Conservation (phyloP, 1,139 yeast genomes). For the Pneumocystis murina region DNA sequence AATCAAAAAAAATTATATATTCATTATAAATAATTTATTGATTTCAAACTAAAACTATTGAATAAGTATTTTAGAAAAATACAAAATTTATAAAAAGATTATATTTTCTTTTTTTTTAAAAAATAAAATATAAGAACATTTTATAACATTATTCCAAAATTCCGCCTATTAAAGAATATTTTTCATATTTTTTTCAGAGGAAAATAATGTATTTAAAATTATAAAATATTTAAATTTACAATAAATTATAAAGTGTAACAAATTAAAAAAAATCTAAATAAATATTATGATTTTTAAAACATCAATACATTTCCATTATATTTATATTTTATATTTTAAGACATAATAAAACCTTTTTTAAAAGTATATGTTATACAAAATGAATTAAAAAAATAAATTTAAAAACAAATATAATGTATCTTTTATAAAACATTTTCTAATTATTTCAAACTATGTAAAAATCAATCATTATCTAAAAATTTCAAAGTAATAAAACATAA, state of each 20-base stretch:
- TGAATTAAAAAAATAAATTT: not conserved
- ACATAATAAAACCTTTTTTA: not conserved
- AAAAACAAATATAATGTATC: no score
- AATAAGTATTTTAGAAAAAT: no score
- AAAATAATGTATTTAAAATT: not conserved
- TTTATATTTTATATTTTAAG: not conserved
- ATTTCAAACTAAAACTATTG: no score
- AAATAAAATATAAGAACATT: not conserved
- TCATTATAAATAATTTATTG: no score
- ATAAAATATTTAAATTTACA: not conserved
- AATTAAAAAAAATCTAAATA: not conserved
- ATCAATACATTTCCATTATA: not conserved
- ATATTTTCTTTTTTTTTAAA: not conserved
- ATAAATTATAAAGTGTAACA: not conserved
- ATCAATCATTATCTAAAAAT: no score
- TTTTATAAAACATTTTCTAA: no score
- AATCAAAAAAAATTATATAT: no score
- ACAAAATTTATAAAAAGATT: no score
- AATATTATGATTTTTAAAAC: not conserved
- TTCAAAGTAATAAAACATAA: not conserved
- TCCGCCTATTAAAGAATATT: not conserved
- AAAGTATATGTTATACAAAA: not conserved
- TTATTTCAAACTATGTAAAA: no score
- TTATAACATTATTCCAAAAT: not conserved
- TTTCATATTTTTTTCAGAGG: not conserved